Conservation (phyloP, 352 stramenopile genomes). For the Phytophthora tentaculata region DNA sequence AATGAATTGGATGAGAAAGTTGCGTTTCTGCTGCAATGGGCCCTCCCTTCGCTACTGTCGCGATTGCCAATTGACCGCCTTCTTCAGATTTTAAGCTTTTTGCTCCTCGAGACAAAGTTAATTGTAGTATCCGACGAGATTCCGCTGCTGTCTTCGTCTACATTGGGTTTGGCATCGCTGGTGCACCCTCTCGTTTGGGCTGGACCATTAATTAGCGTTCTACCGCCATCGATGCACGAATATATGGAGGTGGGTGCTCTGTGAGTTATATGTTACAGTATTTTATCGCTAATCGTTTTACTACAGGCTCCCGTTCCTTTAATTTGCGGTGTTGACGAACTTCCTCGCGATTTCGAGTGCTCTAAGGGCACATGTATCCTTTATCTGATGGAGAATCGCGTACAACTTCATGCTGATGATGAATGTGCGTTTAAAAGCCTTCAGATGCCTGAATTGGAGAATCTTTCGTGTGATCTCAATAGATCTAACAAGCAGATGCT, state of each 20-base stretch:
- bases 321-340: conserved; percentile 55
- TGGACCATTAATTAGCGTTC: conserved; percentile 55
- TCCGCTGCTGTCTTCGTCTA: conserved; percentile 48
- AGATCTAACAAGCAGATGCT: conserved; percentile 47
- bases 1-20: conserved; percentile 46
- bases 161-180: conserved; percentile 47
- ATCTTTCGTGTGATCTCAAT: conserved; percentile 42
- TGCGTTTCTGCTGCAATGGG: conserved; percentile 51
- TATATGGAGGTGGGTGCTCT: conserved; percentile 54
- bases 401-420: conserved; percentile 49
- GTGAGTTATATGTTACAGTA: background rate
- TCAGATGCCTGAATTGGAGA: conserved; percentile 38
- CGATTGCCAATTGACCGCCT: conserved; percentile 46
- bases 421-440: conserved; percentile 12
- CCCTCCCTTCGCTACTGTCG: conserved; percentile 44
- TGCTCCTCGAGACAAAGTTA: conserved; percentile 63
- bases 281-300: conserved; percentile 4
- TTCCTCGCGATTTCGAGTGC: conserved; percentile 46
- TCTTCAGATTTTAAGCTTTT: conserved; percentile 47
- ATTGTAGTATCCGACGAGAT: conserved; percentile 58
- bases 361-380: conserved; percentile 46
- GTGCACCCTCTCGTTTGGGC: conserved; percentile 57
- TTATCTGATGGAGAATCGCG: conserved; percentile 36
- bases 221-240: conserved; percentile 56
- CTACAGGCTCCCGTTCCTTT: conserved; percentile 54